These are phyloP conservation scores for Nigrospora osmanthi DNA, from an alignment of 2,329 filamentous ascomycete genomes.

Conservation along the genomic window DNA sequence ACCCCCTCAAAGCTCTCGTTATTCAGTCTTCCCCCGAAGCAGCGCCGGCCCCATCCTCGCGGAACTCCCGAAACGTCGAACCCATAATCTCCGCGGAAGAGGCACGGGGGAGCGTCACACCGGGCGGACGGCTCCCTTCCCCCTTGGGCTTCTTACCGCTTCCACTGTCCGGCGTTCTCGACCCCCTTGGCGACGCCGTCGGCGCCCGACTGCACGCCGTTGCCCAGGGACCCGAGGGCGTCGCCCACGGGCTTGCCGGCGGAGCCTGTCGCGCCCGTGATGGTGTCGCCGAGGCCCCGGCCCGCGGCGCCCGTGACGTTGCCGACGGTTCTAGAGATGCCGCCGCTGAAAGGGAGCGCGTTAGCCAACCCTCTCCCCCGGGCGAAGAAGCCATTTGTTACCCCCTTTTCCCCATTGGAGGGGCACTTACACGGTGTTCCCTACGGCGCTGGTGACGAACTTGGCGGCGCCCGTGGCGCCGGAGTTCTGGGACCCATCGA, in stretches of 20 bases:
- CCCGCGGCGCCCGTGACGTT: conserved; percentile 29
- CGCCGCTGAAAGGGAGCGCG: conserved; percentile 23
- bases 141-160: conserved; percentile 11
- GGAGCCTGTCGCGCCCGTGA: conserved; percentile 34
- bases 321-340: conserved; percentile 21
- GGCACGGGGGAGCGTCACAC: too few relatives aligned
- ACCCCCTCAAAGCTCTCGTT: too few relatives aligned
- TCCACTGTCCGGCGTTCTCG: conserved; percentile 39
- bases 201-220: conserved; percentile 34
- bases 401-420: too few relatives aligned
- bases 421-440: conserved; percentile 9
- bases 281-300: conserved; percentile 36
- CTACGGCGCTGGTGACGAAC: conserved; percentile 22
- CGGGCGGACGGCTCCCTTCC: neutral
- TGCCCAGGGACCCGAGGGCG: conserved; percentile 31
- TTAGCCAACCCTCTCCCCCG: conserved; percentile 8
- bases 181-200: conserved; percentile 33
- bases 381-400: too few relatives aligned
- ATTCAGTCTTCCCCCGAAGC: too few relatives aligned
- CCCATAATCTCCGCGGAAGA: neutral
- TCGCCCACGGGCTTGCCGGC: conserved; percentile 39
- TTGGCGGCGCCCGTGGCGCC: conserved; percentile 21
- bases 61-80: neutral
- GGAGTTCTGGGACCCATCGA: neutral
- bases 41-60: too few relatives aligned